phyloP scores from a whole-genome alignment of 352 stramenopile genomes.

The Aphanomyces stellatus region DNA sequence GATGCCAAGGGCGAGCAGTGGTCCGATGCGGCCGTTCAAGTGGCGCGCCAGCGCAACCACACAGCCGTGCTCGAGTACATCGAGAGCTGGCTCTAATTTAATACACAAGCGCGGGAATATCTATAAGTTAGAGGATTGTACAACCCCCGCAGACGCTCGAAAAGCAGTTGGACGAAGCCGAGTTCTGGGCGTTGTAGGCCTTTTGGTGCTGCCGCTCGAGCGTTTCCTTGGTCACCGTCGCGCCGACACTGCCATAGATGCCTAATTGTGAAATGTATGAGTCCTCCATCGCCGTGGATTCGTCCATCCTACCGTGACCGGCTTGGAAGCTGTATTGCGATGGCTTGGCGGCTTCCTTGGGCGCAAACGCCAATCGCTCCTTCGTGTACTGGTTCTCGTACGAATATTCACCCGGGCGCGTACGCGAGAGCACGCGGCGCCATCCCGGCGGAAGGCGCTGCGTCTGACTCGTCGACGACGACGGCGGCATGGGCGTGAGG shows the following conservation, averaged over 20 bases:
- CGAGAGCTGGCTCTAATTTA: conserved; percentile 5
- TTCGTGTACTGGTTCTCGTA: conserved; percentile 88
- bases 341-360: conserved; percentile 75
- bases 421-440: conserved; percentile 73
- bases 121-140: conserved; percentile 19
- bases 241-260: conserved; percentile 24
- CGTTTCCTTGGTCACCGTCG: conserved; percentile 74
- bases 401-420: conserved; percentile 70
- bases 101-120: not conserved
- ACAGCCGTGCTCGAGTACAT: not conserved
- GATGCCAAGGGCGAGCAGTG: not conserved
- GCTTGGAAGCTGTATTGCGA: conserved; percentile 77
- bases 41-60: not conserved
- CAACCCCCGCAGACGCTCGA: conserved; percentile 3
- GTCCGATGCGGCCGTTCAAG: not conserved
- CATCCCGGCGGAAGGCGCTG: conserved; percentile 56
- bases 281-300: not conserved
- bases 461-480: conserved; percentile 42
- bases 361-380: conserved; percentile 79
- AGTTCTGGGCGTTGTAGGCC: conserved; percentile 59
- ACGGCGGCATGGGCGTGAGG: conserved; percentile 38
- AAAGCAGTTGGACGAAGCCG: conserved; percentile 31
- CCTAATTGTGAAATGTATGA: not conserved
- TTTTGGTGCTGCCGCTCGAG: conserved; percentile 82
- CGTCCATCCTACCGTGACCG: not conserved